Conservation (phyloP, 257 asterid genomes). For the Lavandula angustifolia region DNA sequence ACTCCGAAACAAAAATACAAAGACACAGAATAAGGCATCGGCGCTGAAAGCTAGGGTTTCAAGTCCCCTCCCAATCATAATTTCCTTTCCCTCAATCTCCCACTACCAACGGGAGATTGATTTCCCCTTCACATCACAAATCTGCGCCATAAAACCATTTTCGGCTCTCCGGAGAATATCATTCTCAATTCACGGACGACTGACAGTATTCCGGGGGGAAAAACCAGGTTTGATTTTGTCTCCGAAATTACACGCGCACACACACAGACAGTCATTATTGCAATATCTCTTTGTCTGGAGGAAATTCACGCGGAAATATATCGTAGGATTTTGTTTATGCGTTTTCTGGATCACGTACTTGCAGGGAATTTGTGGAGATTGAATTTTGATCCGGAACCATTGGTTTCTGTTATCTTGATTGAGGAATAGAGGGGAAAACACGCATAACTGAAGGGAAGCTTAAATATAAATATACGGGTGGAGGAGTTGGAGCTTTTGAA, state of each 20-base stretch:
- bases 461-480: conserved; percentile 38
- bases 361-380: conserved; percentile 33
- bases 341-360: background rate
- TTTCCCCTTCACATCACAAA: conserved; percentile 35
- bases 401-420: conserved; percentile 31
- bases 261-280: background rate
- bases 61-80: conserved; percentile 38
- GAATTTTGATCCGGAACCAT: conserved; percentile 34
- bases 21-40: conserved; percentile 17
- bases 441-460: conserved; percentile 30
- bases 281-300: too few relatives aligned
- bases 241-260: background rate
- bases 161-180: conserved; percentile 31
- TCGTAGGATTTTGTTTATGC: too few relatives aligned
- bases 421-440: conserved; percentile 39
- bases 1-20: conserved; percentile 7
- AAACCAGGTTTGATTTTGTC: conserved; percentile 27
- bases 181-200: conserved; percentile 25
- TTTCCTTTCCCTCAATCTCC: conserved; percentile 41
- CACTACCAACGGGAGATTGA: conserved; percentile 25
- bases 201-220: conserved; percentile 21
- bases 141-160: conserved; percentile 19
- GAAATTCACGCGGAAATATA: background rate
- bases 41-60: conserved; percentile 49
- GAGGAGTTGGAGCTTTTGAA: conserved; percentile 48